These are phyloP conservation scores for Pythium phragmitis DNA, from an alignment of 352 stramenopile genomes.

Conservation along the genomic window DNA sequence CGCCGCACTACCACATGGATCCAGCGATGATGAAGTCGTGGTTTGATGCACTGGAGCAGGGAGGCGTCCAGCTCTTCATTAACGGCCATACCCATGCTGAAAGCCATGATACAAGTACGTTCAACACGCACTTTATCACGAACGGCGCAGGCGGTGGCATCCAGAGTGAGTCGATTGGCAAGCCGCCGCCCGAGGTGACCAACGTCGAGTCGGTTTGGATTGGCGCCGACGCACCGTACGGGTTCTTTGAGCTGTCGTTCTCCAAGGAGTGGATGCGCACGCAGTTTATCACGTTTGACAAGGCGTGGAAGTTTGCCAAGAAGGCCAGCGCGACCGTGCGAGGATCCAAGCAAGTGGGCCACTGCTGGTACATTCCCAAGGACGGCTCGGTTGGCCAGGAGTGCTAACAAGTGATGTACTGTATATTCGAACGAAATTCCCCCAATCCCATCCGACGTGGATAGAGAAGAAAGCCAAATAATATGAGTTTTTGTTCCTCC, in stretches of 20 bases:
- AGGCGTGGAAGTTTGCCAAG: constrained; percentile 35
- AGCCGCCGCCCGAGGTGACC: constrained; percentile 22
- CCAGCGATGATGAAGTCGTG: constrained; percentile 56
- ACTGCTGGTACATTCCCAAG: constrained; percentile 53
- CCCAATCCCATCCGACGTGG: neutral
- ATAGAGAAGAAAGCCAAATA: neutral
- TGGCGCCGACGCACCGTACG: constrained; percentile 30
- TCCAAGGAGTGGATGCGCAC: constrained; percentile 42
- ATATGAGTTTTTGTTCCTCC: too few species aligned
- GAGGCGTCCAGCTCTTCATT: constrained; percentile 63
- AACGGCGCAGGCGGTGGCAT: constrained; percentile 42
- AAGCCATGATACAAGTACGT: constrained; percentile 55
- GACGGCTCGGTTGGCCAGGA: constrained; percentile 32
- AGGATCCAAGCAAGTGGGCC: constrained; percentile 25
- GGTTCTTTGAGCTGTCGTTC: constrained; percentile 43
- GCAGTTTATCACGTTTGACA: constrained; percentile 43
- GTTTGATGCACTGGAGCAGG: constrained; percentile 50
- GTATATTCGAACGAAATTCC: neutral
- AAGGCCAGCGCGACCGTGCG: constrained; percentile 20
- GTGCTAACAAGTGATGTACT: constrained; percentile 18
- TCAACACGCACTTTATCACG: constrained; percentile 39
- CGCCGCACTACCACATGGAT: constrained; percentile 70
- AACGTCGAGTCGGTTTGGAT: constrained; percentile 30
- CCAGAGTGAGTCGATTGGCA: constrained; percentile 30
- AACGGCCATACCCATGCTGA: constrained; percentile 78